Conservation (phyloP, 495 filamentous ascomycete genomes). For the Daldinia vernicosa region DNA sequence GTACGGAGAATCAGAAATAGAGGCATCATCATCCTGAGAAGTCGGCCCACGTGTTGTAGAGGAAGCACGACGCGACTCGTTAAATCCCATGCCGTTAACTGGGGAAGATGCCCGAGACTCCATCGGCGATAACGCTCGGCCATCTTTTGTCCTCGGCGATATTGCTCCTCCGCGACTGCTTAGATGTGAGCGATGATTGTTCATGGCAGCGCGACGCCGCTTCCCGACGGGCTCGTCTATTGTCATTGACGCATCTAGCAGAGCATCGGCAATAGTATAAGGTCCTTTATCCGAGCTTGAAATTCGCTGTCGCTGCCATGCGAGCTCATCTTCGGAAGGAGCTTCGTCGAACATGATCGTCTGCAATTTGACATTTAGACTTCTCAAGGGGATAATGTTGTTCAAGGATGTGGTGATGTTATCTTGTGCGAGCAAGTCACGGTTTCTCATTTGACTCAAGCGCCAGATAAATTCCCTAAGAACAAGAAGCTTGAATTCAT, state of each 20-base stretch:
- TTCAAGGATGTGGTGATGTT: conserved; percentile 63
- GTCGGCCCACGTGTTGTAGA: conserved; percentile 43
- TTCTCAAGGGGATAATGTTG: conserved; percentile 73
- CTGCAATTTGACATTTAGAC: conserved; percentile 77
- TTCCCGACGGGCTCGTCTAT: conserved; percentile 74
- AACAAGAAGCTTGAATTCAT: conserved; percentile 88
- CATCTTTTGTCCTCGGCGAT: conserved; percentile 50
- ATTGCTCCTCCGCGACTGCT: conserved; percentile 50
- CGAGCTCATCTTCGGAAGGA: conserved; percentile 56
- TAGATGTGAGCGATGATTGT: conserved; percentile 60
- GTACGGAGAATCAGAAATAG: conserved; percentile 52
- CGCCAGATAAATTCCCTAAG: conserved; percentile 94
- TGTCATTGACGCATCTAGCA: conserved; percentile 90
- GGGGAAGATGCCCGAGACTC: conserved; percentile 36
- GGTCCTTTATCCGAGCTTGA: conserved; percentile 55
- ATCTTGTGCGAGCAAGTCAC: conserved; percentile 55
- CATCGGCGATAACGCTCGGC: conserved; percentile 44
- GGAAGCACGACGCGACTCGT: conserved; percentile 44
- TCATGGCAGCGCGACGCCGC: conserved; percentile 64
- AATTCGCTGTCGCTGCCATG: conserved; percentile 38
- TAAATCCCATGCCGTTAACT: conserved; percentile 37
- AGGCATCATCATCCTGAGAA: conserved; percentile 45
- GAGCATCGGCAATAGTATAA: conserved; percentile 86
- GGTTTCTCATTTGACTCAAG: conserved; percentile 72
- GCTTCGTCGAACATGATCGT: conserved; percentile 91